Base-by-base conservation (phyloP, 345 rosid species). In the Angophora floribunda region DNA sequence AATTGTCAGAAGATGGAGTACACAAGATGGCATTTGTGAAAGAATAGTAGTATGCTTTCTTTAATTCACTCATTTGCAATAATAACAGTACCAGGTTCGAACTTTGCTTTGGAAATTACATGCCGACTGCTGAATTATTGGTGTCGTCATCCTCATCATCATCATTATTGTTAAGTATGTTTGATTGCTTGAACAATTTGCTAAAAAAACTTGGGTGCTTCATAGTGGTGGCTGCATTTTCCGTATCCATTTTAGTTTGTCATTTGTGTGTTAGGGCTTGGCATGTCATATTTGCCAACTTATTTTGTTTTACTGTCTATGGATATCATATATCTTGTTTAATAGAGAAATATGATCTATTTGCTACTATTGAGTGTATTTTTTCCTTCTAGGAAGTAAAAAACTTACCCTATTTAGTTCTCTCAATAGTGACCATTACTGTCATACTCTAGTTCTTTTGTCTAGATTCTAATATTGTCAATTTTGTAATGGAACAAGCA, bases 71-170 rank as follows among this genome's bases (percentile, higher is more conserved):
- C 63, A 4, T 1, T 0, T 57, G 13, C n/a, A 57, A 0, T 53
- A 57, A 24, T 57, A 57, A 57, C 26, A 4, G 1, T 15, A 4
- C 13, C 9, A 9, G 63, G 6, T 57, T 57, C 63, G 9, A 55
- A 57, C n/a, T 9, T 57, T 24, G 14, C 63, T 4, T 24, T 57
- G 5, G 2, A 10, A 57, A 57, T 57, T 24, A 24, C n/a, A 28
- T 61, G 4, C 1, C 6, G 0, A 13, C 17, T 28, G 36, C 8
- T 32, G 1, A 61, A 61, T 28, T 28, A 0, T 61, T 12, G 32
- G 1, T 28, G 16, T 13, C 32, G 1, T 57, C 3, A 0, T 59
- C 3, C 0, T 59, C 0, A 6, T 59, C 30, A 1, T 59, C 7
- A 5, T 59, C 0, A 26, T 59, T 11, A 59, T 26, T 22, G 28